Percentiles rank a stretch among this genome's conserved stretches.
Evolutionary conservation across 106 monocot species (phyloP).

Genomic region (Iris macrosiphon): DNA sequence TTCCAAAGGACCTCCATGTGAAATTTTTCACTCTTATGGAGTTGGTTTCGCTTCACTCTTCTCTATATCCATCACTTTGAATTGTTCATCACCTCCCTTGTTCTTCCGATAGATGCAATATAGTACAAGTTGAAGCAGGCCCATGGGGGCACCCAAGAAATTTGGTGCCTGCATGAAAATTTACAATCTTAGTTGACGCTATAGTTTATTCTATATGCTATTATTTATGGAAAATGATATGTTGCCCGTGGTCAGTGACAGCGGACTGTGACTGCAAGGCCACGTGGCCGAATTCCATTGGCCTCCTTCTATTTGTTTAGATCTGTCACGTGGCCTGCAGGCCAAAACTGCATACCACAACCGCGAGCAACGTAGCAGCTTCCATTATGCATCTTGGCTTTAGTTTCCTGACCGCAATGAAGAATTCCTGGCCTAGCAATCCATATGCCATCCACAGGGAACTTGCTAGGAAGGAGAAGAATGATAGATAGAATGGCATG

Average conservation of each 20-base stretch:
- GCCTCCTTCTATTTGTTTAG: no score
- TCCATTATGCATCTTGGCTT: no score
- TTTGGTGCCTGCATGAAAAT: slow-evolving; percentile 42
- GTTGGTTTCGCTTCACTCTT: slow-evolving; percentile 13
- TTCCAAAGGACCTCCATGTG: no score
- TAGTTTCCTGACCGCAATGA: slow-evolving; percentile 36
- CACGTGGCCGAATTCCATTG: no score
- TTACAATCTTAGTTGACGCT: background rate
- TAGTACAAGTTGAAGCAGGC: slow-evolving; percentile 40
- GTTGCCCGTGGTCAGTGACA: no score
- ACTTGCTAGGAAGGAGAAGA: slow-evolving; percentile 63
- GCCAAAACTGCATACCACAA: no score
- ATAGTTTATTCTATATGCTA: background rate
- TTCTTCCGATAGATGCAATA: slow-evolving; percentile 46
- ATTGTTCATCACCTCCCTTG: slow-evolving; percentile 15
- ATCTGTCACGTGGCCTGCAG: no score
- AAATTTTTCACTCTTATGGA: background rate
- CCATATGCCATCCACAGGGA: slow-evolving; percentile 69
- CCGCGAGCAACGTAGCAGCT: no score
- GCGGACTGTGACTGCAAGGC: no score
- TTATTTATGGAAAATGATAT: no score
- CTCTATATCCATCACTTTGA: slow-evolving; percentile 8
- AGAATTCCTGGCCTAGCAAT: slow-evolving; percentile 39
- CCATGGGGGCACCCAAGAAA: slow-evolving; percentile 42
- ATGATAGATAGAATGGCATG: slow-evolving; percentile 73